phyloP scores from a whole-genome alignment of 768 basidiomycete genomes.

The Termitomyces bulborhizus region DNA sequence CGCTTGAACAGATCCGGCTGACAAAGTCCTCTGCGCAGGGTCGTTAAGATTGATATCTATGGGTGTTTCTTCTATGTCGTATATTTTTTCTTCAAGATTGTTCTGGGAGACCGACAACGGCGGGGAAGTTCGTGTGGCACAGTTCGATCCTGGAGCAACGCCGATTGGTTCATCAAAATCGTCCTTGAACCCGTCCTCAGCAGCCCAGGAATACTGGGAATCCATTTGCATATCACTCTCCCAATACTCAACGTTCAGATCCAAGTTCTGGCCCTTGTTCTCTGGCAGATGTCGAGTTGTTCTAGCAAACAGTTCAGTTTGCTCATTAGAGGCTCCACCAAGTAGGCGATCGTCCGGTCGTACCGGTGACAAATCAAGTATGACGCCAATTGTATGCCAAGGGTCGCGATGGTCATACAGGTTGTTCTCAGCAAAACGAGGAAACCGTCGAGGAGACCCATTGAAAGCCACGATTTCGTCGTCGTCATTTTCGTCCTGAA shows the following conservation, averaged over 20 bases:
- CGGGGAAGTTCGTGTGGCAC: too few species aligned
- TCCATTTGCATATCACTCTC: neutral
- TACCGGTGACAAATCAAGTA: slow-evolving; percentile 27
- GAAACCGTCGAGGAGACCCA: neutral
- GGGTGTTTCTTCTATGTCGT: neutral
- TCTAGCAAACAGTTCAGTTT: neutral
- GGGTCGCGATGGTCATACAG: slow-evolving; percentile 38
- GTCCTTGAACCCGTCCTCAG: neutral
- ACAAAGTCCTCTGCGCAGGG: neutral
- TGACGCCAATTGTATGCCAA: slow-evolving; percentile 36
- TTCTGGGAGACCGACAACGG: neutral
- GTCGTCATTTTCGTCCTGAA: neutral
- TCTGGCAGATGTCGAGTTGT: neutral
- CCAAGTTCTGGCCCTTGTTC: neutral
- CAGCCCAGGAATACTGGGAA: neutral
- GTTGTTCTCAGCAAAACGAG: slow-evolving; percentile 9
- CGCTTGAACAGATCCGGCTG: neutral
- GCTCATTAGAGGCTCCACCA: neutral
- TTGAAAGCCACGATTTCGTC: neutral
- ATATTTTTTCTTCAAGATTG: neutral
- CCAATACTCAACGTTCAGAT: neutral
- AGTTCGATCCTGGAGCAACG: neutral
- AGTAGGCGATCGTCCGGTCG: neutral
- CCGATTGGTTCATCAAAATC: neutral
- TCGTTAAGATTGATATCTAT: neutral